phyloP scores from a whole-genome alignment of 2,329 filamentous ascomycete species.

The Plectosphaerella plurivora region DNA sequence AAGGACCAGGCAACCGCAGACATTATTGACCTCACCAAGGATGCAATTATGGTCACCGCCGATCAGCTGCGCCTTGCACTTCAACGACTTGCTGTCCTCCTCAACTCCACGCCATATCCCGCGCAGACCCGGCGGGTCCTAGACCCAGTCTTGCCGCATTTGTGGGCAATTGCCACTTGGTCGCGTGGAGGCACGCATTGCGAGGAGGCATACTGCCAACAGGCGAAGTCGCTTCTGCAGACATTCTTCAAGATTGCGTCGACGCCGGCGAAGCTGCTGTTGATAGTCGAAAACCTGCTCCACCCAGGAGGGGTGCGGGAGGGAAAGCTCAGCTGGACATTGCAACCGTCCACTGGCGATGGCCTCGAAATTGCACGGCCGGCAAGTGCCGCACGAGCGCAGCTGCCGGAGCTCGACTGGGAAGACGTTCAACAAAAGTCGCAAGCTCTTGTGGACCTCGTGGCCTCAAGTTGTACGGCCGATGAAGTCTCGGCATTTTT shows the following conservation, averaged over 20 bases:
- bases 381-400: constrained; percentile 4
- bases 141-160: constrained; percentile 50
- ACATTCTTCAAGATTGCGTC: constrained; percentile 55
- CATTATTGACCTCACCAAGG: constrained; percentile 39
- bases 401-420: constrained; percentile 28
- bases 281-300: constrained; percentile 49
- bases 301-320: constrained; percentile 42
- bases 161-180: constrained; percentile 61
- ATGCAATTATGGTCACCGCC: constrained; percentile 39
- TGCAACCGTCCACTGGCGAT: constrained; percentile 36
- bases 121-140: constrained; percentile 60
- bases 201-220: constrained; percentile 35
- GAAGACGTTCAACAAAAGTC: constrained; percentile 43
- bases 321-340: constrained; percentile 44
- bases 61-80: constrained; percentile 46
- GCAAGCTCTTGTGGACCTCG: constrained; percentile 40
- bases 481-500: constrained; percentile 59
- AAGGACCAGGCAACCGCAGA: constrained; percentile 15
- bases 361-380: constrained; percentile 45
- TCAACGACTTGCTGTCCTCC: constrained; percentile 48
- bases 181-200: constrained; percentile 23
- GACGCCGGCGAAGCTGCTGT: constrained; percentile 40
- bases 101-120: constrained; percentile 62
- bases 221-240: constrained; percentile 46
- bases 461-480: constrained; percentile 45